Evolutionary conservation across 2,329 filamentous ascomycete genomes (phyloP).

Genomic region (Geosmithia flava): DNA sequence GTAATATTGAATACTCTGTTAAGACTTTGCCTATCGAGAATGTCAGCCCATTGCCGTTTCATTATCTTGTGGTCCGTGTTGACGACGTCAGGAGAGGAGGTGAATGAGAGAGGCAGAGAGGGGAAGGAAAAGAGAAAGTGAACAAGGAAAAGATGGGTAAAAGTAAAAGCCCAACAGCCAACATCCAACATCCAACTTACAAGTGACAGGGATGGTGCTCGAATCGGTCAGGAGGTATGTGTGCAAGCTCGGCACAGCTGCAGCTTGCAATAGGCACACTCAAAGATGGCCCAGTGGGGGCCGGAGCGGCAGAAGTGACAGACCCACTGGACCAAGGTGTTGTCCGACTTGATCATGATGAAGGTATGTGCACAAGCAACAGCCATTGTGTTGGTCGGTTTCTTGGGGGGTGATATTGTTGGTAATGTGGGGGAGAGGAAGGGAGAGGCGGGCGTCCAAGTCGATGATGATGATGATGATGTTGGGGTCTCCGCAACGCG

Average conservation of each 20-base stretch:
- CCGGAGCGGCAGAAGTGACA: conserved; percentile 53
- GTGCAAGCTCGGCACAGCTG: conserved; percentile 51
- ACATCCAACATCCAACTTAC: not conserved
- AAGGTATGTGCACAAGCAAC: conserved; percentile 50
- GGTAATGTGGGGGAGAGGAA: too few relatives aligned
- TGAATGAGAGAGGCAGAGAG: too few relatives aligned
- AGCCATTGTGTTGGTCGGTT: conserved; percentile 32
- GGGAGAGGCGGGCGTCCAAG: not conserved
- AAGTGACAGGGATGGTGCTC: not conserved
- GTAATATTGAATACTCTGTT: too few relatives aligned
- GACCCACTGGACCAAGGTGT: conserved; percentile 50
- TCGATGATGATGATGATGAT: too few relatives aligned
- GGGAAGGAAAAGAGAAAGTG: too few relatives aligned
- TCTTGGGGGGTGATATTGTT: too few relatives aligned
- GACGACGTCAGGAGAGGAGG: too few relatives aligned
- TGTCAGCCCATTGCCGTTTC: too few relatives aligned
- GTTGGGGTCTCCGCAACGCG: too few relatives aligned
- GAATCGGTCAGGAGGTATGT: conserved; percentile 13
- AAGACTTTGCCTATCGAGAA: too few relatives aligned
- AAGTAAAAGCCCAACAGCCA: not conserved
- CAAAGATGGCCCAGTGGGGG: conserved; percentile 56
- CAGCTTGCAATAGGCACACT: conserved; percentile 57
- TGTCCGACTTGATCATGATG: conserved; percentile 55
- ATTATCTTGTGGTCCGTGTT: too few relatives aligned
- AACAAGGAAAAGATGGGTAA: not conserved